Evolutionary conservation across 2,329 filamentous ascomycete genomes (phyloP), one percentile per base, ranked within the genome.

Genomic region (Meredithiella fracta): DNA sequence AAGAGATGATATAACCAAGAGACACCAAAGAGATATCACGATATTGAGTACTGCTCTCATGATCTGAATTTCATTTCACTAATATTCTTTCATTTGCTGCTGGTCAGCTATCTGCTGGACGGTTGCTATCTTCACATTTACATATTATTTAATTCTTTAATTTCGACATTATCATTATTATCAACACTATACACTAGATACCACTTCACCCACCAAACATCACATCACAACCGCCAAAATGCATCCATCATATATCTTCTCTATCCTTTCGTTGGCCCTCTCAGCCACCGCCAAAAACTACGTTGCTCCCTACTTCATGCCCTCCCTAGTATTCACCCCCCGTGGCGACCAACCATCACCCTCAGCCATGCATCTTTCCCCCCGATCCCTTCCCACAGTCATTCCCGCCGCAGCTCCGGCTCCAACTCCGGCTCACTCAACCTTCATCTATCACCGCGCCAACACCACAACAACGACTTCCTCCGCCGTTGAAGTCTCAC

Each of bases 401-500:
- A 23, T 38, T 22, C 50, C 50, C 31, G 50, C 50, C 15, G 50
- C 50, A 3, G 50, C 50, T 14, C 50, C 50, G 22, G 15, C 31
- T 22, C 22, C n/a, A n/a, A n/a, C n/a, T n/a, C n/a, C n/a, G n/a
- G n/a, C n/a, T n/a, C n/a, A n/a, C n/a, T n/a, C n/a, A n/a, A n/a
- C 50, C 0, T 20, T 25, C 22, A 11, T 52, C 34, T 44, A 44
- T n/a, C 50, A 20, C 31, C 31, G 31, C 3, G 29, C 20, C 31
- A 52, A 52, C 34, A 26, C 29, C 4, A 52, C 50, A 26, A 25
- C 15, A n/a, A 51, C 50, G 2, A 37, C 29, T 31, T 17, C 44
- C 29, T 4, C 55, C 14, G n/a, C 8, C 20, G 37, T 53, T 11
- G 37, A 56, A 37, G 49, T 56, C 3, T 56, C 57, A 3, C 57